Evolutionary conservation across 768 basidiomycete species (phyloP).

Genomic region (Lentinula boryana): DNA sequence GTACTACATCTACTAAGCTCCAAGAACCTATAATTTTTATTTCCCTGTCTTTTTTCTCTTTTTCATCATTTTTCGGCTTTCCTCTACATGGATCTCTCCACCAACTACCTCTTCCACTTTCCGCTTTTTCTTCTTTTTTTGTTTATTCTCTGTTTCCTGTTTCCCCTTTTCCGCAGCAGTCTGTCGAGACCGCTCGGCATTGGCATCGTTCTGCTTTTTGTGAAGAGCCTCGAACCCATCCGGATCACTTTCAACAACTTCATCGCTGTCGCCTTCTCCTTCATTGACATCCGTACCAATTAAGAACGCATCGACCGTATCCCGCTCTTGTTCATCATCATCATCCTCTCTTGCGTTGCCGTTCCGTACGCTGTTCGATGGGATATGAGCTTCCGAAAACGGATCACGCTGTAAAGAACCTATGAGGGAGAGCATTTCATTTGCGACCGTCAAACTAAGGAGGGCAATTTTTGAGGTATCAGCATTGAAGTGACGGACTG

Average conservation of each 20-base stretch:
- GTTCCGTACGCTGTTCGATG: conserved; percentile 14
- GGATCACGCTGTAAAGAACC: conserved; percentile 79
- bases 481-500: background rate
- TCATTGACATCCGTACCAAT: conserved; percentile 6
- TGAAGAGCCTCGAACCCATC: conserved; percentile 11
- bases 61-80: background rate
- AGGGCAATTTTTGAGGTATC: conserved; percentile 7
- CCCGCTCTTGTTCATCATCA: conserved; percentile 9
- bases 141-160: conserved; percentile 16
- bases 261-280: background rate
- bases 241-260: conserved; percentile 5
- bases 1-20: background rate
- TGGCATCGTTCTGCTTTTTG: conserved; percentile 10
- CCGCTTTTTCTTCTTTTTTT: conserved; percentile 18
- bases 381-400: conserved; percentile 56
- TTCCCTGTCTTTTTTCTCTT: conserved; percentile 15
- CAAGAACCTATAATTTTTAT: background rate
- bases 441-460: conserved; percentile 75
- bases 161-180: conserved; percentile 18
- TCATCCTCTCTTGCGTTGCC: conserved; percentile 1
- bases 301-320: background rate
- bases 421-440: conserved; percentile 87
- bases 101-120: conserved; percentile 17
- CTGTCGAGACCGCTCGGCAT: background rate
- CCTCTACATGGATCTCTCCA: conserved; percentile 4